Percentiles rank a stretch among this genome's conserved stretches.
phyloP scores from a whole-genome alignment of 768 basidiomycete species.

The Polyporus arcularius region DNA sequence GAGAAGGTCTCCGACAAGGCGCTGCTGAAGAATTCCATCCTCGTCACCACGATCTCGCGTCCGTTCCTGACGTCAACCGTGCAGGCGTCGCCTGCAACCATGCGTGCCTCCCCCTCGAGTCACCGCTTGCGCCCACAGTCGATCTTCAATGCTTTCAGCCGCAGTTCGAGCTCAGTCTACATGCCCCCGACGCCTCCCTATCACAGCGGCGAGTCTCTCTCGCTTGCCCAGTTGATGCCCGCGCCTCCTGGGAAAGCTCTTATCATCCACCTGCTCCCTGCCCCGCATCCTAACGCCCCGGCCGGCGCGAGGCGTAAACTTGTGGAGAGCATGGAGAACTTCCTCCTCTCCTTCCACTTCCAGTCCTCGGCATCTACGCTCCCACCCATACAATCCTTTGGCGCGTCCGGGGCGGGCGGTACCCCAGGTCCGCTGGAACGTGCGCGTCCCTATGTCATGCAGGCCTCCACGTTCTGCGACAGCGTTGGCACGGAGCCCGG shows the following conservation, averaged over 20 bases:
- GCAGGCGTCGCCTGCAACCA: neutral
- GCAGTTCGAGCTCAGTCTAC: slow-evolving; percentile 14
- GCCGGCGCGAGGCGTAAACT: slow-evolving; percentile 29
- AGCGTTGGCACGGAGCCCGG: slow-evolving; percentile 20
- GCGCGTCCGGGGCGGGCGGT: neutral
- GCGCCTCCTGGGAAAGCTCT: slow-evolving; percentile 22
- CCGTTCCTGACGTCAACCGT: slow-evolving; percentile 34
- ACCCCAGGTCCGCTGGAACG: slow-evolving; percentile 16
- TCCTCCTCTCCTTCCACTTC: slow-evolving; percentile 37
- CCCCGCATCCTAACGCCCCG: slow-evolving; percentile 11
- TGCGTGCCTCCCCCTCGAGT: slow-evolving; percentile 8
- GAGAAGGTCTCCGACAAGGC: slow-evolving; percentile 31
- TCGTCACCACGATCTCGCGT: slow-evolving; percentile 40
- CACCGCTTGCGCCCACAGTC: slow-evolving; percentile 14
- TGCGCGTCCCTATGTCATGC: slow-evolving; percentile 33
- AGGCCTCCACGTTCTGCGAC: slow-evolving; percentile 26
- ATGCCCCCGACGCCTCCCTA: slow-evolving; percentile 12
- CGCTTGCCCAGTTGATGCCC: neutral
- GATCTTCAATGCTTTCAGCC: slow-evolving; percentile 10
- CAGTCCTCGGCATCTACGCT: slow-evolving; percentile 9
- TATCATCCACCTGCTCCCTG: slow-evolving; percentile 36
- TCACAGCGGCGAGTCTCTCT: slow-evolving; percentile 16
- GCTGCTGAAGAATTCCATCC: slow-evolving; percentile 40
- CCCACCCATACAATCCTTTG: neutral
- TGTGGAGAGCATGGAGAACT: slow-evolving; percentile 39